Evolutionary conservation across 2,329 filamentous ascomycete genomes (phyloP), one percentile per base, ranked within the genome.

Genomic region (Sclerotinia nivalis): DNA sequence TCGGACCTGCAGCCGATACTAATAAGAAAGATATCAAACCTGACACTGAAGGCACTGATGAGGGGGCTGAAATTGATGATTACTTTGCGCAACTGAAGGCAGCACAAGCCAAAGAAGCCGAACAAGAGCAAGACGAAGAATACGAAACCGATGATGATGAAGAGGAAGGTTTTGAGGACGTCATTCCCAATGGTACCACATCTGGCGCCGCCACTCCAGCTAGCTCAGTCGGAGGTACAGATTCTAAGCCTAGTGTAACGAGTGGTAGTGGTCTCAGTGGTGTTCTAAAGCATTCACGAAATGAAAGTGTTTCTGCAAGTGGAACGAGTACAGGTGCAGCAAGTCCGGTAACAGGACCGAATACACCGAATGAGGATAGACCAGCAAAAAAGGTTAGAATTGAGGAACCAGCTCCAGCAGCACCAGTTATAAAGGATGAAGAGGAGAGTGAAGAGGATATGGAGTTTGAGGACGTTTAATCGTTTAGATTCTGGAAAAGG

Each of bases 61-160:
- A 84, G 71, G 82, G 84, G 43, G 82, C 86, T 55, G 84, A 86
- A 70, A 86, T 93, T 72, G 89, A 90, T 69, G 87, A 88, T 68
- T 88, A 91, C 69, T 93, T 92, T 77, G 86, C 86, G 50, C 86
- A 86, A 70, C 83, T 93, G 25, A 89, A 88, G 74, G 85, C 84
- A 7, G 87, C 89, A 72, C 86, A 90, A 78, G 83, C 78, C 70
- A 84, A 80, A 71, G 85, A 81, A 74, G 81, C 79, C 9, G 80
- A 83, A 22, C 81, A 84, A 50, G 83, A 83, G 12, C 82, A 83
- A 50, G 84, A 87, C 40, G 85, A 84, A n/a, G 83, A 82, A 55
- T 82, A 83, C 22, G 83, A 85, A 68, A 82, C 82, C 1, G 83
- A 84, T 34, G 84, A 86, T 10, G 81, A 81, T 9, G 80, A 82